Conservation (phyloP, 192 early-diverging fungal species). For the Dissophora ornata region DNA sequence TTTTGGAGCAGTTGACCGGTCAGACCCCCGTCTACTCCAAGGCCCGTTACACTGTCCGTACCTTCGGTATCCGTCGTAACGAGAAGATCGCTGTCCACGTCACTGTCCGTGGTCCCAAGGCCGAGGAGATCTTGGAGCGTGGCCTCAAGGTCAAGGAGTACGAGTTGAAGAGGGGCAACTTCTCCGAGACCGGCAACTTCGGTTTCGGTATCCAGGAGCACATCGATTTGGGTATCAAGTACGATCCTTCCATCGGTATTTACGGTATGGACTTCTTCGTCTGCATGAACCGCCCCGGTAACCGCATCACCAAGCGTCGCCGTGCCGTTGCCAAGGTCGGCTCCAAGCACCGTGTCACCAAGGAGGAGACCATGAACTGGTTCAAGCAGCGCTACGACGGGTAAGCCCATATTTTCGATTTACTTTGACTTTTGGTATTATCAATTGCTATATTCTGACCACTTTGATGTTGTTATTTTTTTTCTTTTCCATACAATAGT, state of each 20-base stretch:
- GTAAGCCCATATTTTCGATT: conserved; percentile 41
- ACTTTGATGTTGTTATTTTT: neutral
- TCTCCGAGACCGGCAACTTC: conserved; percentile 98
- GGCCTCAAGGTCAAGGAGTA: conserved; percentile 99
- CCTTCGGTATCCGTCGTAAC: conserved; percentile 99
- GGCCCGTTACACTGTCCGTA: conserved; percentile 99
- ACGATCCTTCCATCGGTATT: conserved; percentile 94
- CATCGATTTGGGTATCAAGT: conserved; percentile 99
- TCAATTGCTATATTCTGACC: too few relatives aligned
- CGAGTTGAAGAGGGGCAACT: conserved; percentile 95
- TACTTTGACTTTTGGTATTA: too few relatives aligned
- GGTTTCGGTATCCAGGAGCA: conserved; percentile 99
- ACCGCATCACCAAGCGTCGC: conserved; percentile 95
- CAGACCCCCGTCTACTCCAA: conserved; percentile 99
- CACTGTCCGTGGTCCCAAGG: conserved; percentile 92
- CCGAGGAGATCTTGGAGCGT: conserved; percentile 97
- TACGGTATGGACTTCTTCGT: conserved; percentile 98
- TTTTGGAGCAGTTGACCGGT: conserved; percentile 99
- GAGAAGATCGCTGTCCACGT: conserved; percentile 99
- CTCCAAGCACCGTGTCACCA: conserved; percentile 89
- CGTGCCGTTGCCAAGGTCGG: conserved; percentile 87
- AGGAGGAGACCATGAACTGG: conserved; percentile 97
- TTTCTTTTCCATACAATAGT: neutral
- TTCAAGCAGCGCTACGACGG: conserved; percentile 90
- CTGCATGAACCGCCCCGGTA: conserved; percentile 97